phyloP scores from a whole-genome alignment of 2,329 filamentous ascomycete species.

The Cladophialophora bantiana region DNA sequence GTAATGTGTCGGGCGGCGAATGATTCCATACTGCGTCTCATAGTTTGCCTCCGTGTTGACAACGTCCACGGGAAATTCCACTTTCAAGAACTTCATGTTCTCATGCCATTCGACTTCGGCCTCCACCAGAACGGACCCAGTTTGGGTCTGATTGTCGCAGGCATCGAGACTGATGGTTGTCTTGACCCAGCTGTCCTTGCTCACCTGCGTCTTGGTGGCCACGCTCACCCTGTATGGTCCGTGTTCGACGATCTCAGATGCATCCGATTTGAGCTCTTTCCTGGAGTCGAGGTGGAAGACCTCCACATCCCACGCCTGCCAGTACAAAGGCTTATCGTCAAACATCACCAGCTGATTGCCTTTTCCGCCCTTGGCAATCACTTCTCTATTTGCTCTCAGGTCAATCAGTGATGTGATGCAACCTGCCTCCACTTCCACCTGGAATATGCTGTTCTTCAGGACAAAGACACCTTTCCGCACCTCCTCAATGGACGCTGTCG shows the following conservation, averaged over 20 bases:
- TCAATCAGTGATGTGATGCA: slow-evolving; percentile 87
- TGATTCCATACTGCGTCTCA: slow-evolving; percentile 91
- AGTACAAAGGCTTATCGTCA: slow-evolving; percentile 96
- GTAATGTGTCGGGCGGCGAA: slow-evolving; percentile 91
- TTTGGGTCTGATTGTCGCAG: slow-evolving; percentile 64
- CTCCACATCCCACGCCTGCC: slow-evolving; percentile 98
- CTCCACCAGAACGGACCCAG: slow-evolving; percentile 76
- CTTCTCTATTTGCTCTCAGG: slow-evolving; percentile 72
- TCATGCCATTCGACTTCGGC: slow-evolving; percentile 97
- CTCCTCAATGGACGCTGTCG: slow-evolving; percentile 58
- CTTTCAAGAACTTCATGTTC: slow-evolving; percentile 97
- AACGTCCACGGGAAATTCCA: slow-evolving; percentile 94
- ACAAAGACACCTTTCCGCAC: slow-evolving; percentile 70
- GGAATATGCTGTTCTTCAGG: slow-evolving; percentile 78
- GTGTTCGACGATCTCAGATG: slow-evolving; percentile 74
- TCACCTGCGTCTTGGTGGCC: slow-evolving; percentile 84
- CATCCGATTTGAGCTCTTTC: slow-evolving; percentile 72
- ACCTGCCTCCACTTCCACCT: slow-evolving; percentile 75
- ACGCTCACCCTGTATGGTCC: slow-evolving; percentile 80
- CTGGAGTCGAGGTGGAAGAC: slow-evolving; percentile 92
- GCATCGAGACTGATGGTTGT: slow-evolving; percentile 83
- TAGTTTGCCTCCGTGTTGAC: slow-evolving; percentile 92
- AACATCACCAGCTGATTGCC: slow-evolving; percentile 93
- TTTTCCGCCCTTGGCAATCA: slow-evolving; percentile 74
- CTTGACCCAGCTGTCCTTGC: slow-evolving; percentile 82